These are phyloP conservation scores for Venturiaceae sp. DNA, from an alignment of 2,329 filamentous ascomycete genomes.

Conservation along the genomic window DNA sequence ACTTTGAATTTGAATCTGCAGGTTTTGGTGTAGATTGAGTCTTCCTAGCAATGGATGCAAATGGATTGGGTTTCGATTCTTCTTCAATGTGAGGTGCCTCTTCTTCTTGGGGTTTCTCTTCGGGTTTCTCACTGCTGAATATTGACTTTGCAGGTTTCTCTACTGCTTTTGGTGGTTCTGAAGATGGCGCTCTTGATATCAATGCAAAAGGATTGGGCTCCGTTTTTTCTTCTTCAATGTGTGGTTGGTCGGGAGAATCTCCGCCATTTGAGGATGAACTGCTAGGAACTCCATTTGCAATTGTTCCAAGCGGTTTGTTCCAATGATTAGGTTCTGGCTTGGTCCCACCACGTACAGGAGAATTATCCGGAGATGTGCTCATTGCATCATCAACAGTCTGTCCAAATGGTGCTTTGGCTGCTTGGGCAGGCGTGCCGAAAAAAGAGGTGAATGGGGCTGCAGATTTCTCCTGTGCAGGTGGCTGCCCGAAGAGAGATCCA, in stretches of 20 bases:
- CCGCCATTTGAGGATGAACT: background rate
- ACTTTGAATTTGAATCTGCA: background rate
- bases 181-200: background rate
- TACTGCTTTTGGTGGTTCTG: background rate
- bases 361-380: slow-evolving; percentile 5
- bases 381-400: slow-evolving; percentile 4
- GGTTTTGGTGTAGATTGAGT: background rate
- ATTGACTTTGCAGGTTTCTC: background rate
- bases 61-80: slow-evolving; percentile 4
- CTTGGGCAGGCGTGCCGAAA: background rate
- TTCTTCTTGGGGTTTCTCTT: background rate
- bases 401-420: background rate
- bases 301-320: background rate
- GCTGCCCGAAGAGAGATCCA: background rate
- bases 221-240: slow-evolving; percentile 2
- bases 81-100: background rate
- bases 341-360: background rate
- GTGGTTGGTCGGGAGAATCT: slow-evolving; percentile 1
- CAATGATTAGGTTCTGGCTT: background rate
- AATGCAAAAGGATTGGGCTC: slow-evolving; percentile 1
- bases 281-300: background rate
- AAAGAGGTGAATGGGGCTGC: background rate
- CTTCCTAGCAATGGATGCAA: background rate
- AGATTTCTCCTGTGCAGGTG: background rate
- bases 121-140: background rate